These are phyloP conservation scores for Fraxinus albicans DNA, from an alignment of 305 asterid genomes.

Conservation along the genomic window DNA sequence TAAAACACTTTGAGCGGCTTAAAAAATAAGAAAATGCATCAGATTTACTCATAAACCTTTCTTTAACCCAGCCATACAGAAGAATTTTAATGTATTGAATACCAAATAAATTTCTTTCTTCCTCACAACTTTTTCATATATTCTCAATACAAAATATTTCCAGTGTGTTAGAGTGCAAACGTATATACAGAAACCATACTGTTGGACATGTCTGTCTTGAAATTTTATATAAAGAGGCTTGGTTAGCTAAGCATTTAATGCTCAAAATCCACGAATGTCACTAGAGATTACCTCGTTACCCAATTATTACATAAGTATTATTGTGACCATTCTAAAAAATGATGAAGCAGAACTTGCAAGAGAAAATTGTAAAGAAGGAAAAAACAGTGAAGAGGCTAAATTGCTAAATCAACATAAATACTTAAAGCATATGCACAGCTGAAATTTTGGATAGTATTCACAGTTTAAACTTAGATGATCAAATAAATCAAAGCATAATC, in stretches of 20 bases:
- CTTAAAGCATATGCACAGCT: neutral
- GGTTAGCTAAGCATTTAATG: neutral
- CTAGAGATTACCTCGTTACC: neutral
- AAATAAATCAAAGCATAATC: conserved; percentile 10
- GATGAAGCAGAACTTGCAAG: neutral
- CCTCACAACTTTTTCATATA: neutral
- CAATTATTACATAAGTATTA: neutral
- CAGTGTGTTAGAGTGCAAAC: neutral
- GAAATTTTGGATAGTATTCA: neutral
- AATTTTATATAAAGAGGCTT: neutral
- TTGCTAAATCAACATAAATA: conserved; percentile 14
- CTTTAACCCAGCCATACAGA: neutral
- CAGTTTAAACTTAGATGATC: conserved; percentile 1
- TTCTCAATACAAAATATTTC: neutral
- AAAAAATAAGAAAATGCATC: neutral
- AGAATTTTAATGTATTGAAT: neutral
- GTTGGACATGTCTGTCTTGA: neutral
- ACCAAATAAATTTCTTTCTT: neutral
- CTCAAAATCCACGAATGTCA: neutral
- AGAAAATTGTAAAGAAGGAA: neutral
- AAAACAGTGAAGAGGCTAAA: neutral
- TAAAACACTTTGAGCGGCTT: neutral
- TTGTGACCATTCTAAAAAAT: neutral
- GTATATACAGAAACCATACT: neutral
- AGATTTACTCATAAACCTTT: neutral